Base-by-base conservation (phyloP, 2,329 filamentous ascomycete species). In the Cladosporium sp. region DNA sequence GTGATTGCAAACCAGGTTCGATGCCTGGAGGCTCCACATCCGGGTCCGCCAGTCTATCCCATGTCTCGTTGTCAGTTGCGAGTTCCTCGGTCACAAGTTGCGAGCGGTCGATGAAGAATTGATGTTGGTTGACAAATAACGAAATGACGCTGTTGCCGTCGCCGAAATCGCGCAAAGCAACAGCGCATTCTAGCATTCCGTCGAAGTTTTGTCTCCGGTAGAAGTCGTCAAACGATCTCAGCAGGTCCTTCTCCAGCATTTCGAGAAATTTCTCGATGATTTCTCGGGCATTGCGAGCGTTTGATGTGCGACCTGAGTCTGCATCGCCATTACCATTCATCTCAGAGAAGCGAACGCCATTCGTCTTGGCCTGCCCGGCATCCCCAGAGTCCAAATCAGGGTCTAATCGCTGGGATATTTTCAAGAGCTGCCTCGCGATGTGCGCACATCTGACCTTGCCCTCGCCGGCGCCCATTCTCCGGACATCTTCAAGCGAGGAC, bases 221-320 rank as follows among this genome's bases (percentile, higher is more conserved):
- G 73, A 92, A 96, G 65, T 95, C 89, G 74, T 99, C 95, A 71
- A 99, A 99, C 64, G 96, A 92, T 67, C 91, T 89, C 54, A 99
- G 73, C 34, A 99, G 76, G 64, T 99, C 93, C 66, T 97, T 95
- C 70, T 99, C 93, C 52, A 99, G 72, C 1, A 88, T 91, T 68
- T 99, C 93, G 20, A 91, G 88, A 69, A 97, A 99, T 68, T 96
- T 96, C 70, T 99, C 93, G 51, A 99, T 86, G 13, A 95, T 82
- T 68, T 96, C 91, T 56, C 89, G 82, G 3, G 45, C 30, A 18
- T 41, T 41, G 12, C 37, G 45, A 24, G 24, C 2, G 56, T 63
- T 45, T 58, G 61, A 38, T 59, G 56, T 15, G 52, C 57, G 89
- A 93, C 57, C 18, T 4, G 45, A 34, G 50, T 62, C 50, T 56